Evolutionary conservation across 2,329 filamentous ascomycete genomes (phyloP), one percentile per base, ranked within the genome.

Genomic region (Apiospora pterosperma): DNA sequence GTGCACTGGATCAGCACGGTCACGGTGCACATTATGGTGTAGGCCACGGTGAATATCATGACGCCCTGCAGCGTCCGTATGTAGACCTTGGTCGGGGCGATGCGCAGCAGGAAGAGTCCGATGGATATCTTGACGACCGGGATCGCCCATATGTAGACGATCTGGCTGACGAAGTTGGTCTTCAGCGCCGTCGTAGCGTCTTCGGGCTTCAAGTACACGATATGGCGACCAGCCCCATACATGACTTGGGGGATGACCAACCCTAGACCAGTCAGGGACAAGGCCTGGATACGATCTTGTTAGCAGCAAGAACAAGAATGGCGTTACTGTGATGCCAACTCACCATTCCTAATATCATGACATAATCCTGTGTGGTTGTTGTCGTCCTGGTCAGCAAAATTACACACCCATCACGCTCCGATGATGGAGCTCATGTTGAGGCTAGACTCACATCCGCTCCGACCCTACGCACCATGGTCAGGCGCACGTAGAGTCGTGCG

Each of bases 1-100:
- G 76, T 77, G 60, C 84, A 85, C 65, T 85, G 82, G 1, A 84
- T 70, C 2, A 85, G 64, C 1, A 85, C 66, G 0, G 82, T 84
- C 72, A 83, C 75, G 63, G 80, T 77, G 31, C 75, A 76, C 11
- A 66, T 71, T 5, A 73, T 70, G 0, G 75, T 77, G 58, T 76
- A 76, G 1, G 71, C 66, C 4, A 69, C 63, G 69, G 79, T 76
- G 42, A 79, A 78, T 5, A 65, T 64, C 73, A 82, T 80, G 31
- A 79, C 72, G 12, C 70, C 70, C 23, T 75, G 67, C 34, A 82
- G 77, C 5, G 80, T 67, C 25, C 68, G 68, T 42, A 72, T 76
- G 62, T 78, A 80, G 19, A 74, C 71, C 62, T 74, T 75, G 1
- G 72, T 76, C 1, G 73, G 72, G 5, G 79, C 76, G 36, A 82